These are phyloP conservation scores for Globisporangium mamillatum DNA, from an alignment of 352 stramenopile genomes.

Conservation along the genomic window DNA sequence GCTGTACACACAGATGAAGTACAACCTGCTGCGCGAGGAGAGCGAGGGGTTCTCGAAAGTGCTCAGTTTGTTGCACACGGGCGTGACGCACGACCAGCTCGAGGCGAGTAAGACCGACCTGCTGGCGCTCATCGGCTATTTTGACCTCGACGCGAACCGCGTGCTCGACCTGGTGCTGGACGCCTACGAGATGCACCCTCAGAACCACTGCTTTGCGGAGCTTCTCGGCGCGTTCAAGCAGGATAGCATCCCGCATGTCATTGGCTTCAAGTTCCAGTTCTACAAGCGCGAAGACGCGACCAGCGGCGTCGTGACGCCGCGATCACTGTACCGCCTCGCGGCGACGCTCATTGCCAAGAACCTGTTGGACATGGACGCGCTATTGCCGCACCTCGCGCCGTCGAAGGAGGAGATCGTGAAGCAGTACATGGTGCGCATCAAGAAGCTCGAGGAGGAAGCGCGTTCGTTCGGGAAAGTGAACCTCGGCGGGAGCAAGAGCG, in stretches of 20 bases:
- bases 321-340: constrained; percentile 79
- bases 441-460: constrained; percentile 56
- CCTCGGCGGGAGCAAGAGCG: constrained; percentile 41
- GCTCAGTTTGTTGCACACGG: constrained; percentile 75
- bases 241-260: constrained; percentile 81
- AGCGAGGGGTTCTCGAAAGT: constrained; percentile 96
- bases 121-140: constrained; percentile 84
- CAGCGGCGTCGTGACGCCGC: constrained; percentile 46
- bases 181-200: constrained; percentile 88
- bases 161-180: constrained; percentile 93
- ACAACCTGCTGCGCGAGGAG: constrained; percentile 96
- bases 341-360: constrained; percentile 86
- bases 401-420: constrained; percentile 62
- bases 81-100: constrained; percentile 58
- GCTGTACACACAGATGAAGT: constrained; percentile 95
- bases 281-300: constrained; percentile 63
- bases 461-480: constrained; percentile 77
- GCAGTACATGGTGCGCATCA: constrained; percentile 27
- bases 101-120: constrained; percentile 70
- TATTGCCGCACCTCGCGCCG: constrained; percentile 80
- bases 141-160: constrained; percentile 96
- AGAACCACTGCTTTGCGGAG: constrained; percentile 71
- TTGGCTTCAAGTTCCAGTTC: constrained; percentile 94
- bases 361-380: constrained; percentile 66
- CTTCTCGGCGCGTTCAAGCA: constrained; percentile 74